Evolutionary conservation across 148 eudicot genomes (phyloP), one percentile per base, ranked within the genome.

Genomic region (Pouteria glomerata): DNA sequence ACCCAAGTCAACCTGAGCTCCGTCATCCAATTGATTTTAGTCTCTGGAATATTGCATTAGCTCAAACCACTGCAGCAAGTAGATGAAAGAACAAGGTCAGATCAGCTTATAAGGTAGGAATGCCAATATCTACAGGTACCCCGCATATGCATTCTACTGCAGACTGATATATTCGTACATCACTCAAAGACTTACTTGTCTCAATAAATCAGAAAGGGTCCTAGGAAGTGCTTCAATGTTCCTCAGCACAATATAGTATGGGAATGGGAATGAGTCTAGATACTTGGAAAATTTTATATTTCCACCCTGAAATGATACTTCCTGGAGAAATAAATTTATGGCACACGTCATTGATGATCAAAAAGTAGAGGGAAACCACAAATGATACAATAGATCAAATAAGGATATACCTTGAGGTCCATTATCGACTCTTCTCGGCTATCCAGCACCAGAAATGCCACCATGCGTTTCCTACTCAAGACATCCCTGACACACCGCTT

Each of bases 261-360:
- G 99, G 85, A 96, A 96, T 0, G 99, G 99, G 72, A 96, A 96
- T 0, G 92, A 82, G 76, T 96, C 94, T 29, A 96, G 80, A 78
- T 88, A 92, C 51, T 84, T 85, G 0, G 77, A 30, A 26, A 81
- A 60, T 31, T 71, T 72, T 18, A 81, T 24, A 0, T 81, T 75
- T 55, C 68, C 85, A 26, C 80, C 79, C 63, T 69, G 56, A 70
- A 81, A 78, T 23, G 88, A 63, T 27, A 64, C 84, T 81, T 84
- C 88, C 92, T 88, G 90, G 26, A 74, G 56, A 53, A 35, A 31
- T 15, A 44, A 73, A 23, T 29, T 35, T 26, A 16, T 59, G 81
- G 48, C 59, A 39, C 27, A 33, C 31, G 29, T 51, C 31, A 5
- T 31, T 55, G 27, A 44, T 24, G 26, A 34, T 24, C 19, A 26